Percentiles rank a stretch among this genome's conserved stretches.
Conservation (phyloP, 306 rosid genomes). For the Dryas alaskensis region DNA sequence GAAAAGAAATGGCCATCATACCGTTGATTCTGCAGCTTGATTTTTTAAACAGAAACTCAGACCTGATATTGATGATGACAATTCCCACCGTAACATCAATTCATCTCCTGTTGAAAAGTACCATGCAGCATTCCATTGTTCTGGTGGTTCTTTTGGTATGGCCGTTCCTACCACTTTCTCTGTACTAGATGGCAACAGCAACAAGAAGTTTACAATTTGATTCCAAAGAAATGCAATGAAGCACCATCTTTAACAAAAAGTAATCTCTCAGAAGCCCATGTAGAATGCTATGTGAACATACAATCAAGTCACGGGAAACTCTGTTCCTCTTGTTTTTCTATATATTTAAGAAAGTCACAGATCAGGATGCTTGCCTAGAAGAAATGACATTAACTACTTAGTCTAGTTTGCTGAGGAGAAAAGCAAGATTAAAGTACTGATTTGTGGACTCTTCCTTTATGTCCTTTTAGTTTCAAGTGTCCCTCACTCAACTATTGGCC, state of each 20-base stretch:
- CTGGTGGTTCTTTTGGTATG: constrained; percentile 66
- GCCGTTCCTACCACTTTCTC: constrained; percentile 89
- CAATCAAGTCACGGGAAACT: no score
- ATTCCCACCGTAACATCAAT: constrained; percentile 58
- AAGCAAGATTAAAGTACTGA: neutral
- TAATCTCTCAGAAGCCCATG: neutral
- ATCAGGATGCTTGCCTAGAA: neutral
- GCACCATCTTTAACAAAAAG: neutral
- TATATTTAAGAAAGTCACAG: no score
- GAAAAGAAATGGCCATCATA: constrained; percentile 25
- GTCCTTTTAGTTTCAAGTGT: neutral
- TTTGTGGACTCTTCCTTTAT: neutral
- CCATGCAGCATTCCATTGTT: constrained; percentile 75
- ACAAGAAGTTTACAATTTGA: constrained; percentile 31
- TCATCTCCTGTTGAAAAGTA: constrained; percentile 75
- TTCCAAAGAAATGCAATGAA: constrained; percentile 10
- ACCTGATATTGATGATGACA: constrained; percentile 48
- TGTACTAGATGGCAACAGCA: constrained; percentile 57
- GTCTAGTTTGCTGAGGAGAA: neutral
- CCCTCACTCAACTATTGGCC: neutral
- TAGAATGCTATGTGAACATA: neutral
- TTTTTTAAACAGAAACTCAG: constrained; percentile 56
- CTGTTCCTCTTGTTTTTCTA: no score
- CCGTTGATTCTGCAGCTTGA: constrained; percentile 57
- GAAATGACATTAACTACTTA: neutral